Evolutionary conservation across 2,329 filamentous ascomycete species (phyloP), one percentile per base, ranked within the genome.

Genomic region (Phialemoniopsis sp.): DNA sequence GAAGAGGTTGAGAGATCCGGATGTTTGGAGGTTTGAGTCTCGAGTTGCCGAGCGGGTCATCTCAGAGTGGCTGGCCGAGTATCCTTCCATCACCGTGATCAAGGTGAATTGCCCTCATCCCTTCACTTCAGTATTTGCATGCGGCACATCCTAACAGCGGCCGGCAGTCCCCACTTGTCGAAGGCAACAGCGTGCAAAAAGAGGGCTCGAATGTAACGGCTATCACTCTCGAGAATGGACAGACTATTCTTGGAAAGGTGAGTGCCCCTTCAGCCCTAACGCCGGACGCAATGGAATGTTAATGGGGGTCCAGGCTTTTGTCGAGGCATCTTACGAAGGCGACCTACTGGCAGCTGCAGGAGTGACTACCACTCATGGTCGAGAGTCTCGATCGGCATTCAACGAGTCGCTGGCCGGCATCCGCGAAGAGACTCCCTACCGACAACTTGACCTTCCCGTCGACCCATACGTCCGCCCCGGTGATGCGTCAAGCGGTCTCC

Each of bases 271-370:
- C 21, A 10, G 21, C 6, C 21, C 21, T 10, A 6, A 26, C 10
- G 6, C 10, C 21, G n/a, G 6, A 26, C 10, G 21, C 21, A 26
- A 26, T 6, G 21, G 10, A 26, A 6, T 6, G 21, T 38, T 12
- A 34, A 43, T 28, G 42, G 40, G 9, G 14, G 33, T 17, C 19
- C 30, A 51, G 32, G 43, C 51, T 26, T 50, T 54, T 32, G 45
- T 55, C 26, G 52, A 54, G 18, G 52, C 50, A 6, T 47, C 48
- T 10, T 55, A 55, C 30, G 52, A 55, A 19, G 52, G 52, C 8
- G 52, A 55, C 29, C 40, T 55, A 4, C 43, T 53, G 28, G 51
- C 48, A 12, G 48, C 48, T 5, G 42, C 46, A 3, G 42, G 39
- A 7, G 18, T 34, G 8, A 17, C 32, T 7, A 34, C 13, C 14